Conservation (phyloP, 768 basidiomycete genomes). For the Panus rudis region DNA sequence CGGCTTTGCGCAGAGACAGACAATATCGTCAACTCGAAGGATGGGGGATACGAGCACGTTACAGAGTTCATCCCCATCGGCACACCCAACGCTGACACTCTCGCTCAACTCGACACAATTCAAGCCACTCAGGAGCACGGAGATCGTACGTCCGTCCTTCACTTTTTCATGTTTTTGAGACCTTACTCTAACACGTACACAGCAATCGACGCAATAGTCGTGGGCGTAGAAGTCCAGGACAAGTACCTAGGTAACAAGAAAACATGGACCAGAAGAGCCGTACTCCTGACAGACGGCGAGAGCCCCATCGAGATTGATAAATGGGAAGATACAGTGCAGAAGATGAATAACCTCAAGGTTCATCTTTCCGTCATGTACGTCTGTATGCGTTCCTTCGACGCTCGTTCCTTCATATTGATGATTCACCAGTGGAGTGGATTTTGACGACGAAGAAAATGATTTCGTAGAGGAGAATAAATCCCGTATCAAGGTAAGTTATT, state of each 20-base stretch:
- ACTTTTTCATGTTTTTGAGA: neutral
- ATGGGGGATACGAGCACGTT: conserved; percentile 71
- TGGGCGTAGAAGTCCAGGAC: conserved; percentile 76
- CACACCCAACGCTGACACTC: conserved; percentile 56
- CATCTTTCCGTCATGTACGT: conserved; percentile 67
- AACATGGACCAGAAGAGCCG: conserved; percentile 80
- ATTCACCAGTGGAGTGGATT: conserved; percentile 73
- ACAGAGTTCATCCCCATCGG: conserved; percentile 62
- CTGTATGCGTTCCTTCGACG: neutral
- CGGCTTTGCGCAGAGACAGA: conserved; percentile 42
- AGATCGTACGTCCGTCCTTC: conserved; percentile 50
- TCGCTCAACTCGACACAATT: conserved; percentile 59
- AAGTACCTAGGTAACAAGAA: conserved; percentile 60
- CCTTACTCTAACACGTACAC: neutral
- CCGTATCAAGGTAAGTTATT: conserved; percentile 55
- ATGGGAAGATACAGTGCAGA: conserved; percentile 62
- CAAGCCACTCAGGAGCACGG: conserved; percentile 48
- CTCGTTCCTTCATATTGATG: neutral
- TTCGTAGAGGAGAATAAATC: conserved; percentile 66
- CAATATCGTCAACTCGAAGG: conserved; percentile 53
- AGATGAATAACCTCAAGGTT: conserved; percentile 56
- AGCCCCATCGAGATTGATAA: conserved; percentile 65
- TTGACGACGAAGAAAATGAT: conserved; percentile 65
- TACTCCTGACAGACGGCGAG: conserved; percentile 83
- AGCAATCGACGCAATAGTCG: conserved; percentile 87